Conservation (phyloP, 805 yeast species). For the Zygoascus flipseniorum region DNA sequence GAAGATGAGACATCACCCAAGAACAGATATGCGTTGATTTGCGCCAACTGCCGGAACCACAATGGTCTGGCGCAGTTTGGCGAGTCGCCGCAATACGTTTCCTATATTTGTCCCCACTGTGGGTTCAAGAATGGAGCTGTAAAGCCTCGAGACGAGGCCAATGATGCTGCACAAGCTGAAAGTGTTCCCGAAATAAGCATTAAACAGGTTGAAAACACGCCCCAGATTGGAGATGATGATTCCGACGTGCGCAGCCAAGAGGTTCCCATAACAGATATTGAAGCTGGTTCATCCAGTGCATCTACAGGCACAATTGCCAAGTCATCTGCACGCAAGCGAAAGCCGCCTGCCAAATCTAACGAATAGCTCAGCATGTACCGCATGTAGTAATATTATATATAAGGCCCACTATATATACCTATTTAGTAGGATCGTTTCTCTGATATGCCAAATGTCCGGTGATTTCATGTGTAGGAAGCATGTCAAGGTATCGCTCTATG, state of each 20-base stretch:
- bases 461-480: slow-evolving; percentile 61
- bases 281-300: too few relatives aligned
- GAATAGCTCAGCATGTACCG: not conserved
- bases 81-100: slow-evolving; percentile 39
- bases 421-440: slow-evolving; percentile 78
- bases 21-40: slow-evolving; percentile 62
- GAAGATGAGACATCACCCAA: slow-evolving; percentile 56
- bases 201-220: too few relatives aligned
- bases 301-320: too few relatives aligned
- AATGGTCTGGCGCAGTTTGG: slow-evolving; percentile 81
- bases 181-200: too few relatives aligned
- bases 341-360: too few relatives aligned
- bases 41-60: slow-evolving; percentile 55
- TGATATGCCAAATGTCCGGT: slow-evolving; percentile 79
- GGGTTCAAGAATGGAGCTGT: slow-evolving; percentile 8
- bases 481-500: slow-evolving; percentile 49
- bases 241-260: too few relatives aligned
- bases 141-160: not conserved
- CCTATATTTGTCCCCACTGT: slow-evolving; percentile 59
- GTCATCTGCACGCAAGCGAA: too few relatives aligned
- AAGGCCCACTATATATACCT: slow-evolving; percentile 8
- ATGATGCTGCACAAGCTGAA: too few relatives aligned
- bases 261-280: too few relatives aligned
- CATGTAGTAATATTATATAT: not conserved
- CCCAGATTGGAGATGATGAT: too few relatives aligned